Conservation (phyloP, 257 asterid genomes). For the Solanum arcanum region DNA sequence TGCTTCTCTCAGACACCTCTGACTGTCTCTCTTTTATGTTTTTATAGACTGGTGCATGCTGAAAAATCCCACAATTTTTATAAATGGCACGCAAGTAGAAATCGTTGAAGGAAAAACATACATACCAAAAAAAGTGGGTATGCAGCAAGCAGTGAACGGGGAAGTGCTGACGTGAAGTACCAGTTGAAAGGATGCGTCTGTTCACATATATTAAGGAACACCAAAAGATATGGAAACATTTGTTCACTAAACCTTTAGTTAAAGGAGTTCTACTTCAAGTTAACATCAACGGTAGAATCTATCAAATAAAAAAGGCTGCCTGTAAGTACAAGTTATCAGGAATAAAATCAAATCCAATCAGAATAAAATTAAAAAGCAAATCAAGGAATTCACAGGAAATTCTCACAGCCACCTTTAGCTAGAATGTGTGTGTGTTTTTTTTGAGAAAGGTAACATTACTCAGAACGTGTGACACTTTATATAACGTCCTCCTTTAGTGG, state of each 20-base stretch:
- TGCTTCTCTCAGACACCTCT: not conserved
- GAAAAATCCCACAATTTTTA: not conserved
- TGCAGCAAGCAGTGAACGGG: conserved; percentile 82
- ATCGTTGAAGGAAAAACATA: not conserved
- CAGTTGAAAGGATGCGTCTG: conserved; percentile 88
- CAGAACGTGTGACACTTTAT: not conserved
- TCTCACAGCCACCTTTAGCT: not conserved
- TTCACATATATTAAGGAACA: conserved; percentile 24
- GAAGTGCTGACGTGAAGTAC: conserved; percentile 98
- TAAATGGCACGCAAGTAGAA: not conserved
- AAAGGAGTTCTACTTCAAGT: not conserved
- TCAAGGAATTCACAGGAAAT: not conserved
- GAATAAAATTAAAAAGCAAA: not conserved
- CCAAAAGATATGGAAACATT: not conserved
- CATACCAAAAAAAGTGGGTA: conserved; percentile 92
- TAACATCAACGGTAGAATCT: not conserved
- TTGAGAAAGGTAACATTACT: not conserved
- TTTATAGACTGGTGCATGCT: not conserved
- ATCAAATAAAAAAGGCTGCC: not conserved
- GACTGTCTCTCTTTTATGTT: not conserved
- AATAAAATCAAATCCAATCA: not conserved
- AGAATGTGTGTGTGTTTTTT: not conserved
- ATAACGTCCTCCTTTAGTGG: not conserved
- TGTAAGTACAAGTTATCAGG: not conserved
- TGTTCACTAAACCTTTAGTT: not conserved